Conservation (phyloP, 108 stramenopile genomes). For the Ochromonas danica region DNA sequence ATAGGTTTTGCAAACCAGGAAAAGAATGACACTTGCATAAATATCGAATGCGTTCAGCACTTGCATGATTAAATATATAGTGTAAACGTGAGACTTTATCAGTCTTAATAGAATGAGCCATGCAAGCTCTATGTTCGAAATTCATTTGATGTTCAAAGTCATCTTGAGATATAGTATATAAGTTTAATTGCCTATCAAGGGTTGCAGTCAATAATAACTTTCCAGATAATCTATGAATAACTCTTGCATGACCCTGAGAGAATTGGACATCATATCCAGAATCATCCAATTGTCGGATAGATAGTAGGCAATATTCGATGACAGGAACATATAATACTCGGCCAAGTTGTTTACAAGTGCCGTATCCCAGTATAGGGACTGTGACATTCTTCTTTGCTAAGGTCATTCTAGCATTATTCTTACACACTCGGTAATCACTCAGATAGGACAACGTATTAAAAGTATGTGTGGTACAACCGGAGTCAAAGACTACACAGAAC, state of each 20-base stretch:
- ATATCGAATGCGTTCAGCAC: conserved; percentile 15
- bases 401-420: conserved; percentile 16
- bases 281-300: conserved; percentile 15
- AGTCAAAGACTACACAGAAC: conserved; percentile 15
- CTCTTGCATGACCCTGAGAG: conserved; percentile 5
- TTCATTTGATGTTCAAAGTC: conserved; percentile 17
- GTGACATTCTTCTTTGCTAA: conserved; percentile 16
- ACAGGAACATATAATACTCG: conserved; percentile 16
- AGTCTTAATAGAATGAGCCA: conserved; percentile 16
- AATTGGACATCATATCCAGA: conserved; percentile 16
- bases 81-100: conserved; percentile 16
- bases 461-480: conserved; percentile 9
- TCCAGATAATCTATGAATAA: conserved; percentile 17
- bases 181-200: conserved; percentile 16
- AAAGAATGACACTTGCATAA: conserved; percentile 17
- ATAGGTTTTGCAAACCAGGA: conserved; percentile 15
- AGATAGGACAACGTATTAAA: conserved; percentile 17
- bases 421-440: conserved; percentile 15
- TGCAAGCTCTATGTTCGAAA: conserved; percentile 15
- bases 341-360: conserved; percentile 15
- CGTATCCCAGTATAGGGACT: conserved; percentile 14
- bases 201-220: conserved; percentile 17
- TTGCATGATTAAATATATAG: conserved; percentile 17
- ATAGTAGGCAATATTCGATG: conserved; percentile 16
- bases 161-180: conserved; percentile 17